phyloP scores from a whole-genome alignment of 2,329 filamentous ascomycete genomes.

The Cordyceps tenuipes region DNA sequence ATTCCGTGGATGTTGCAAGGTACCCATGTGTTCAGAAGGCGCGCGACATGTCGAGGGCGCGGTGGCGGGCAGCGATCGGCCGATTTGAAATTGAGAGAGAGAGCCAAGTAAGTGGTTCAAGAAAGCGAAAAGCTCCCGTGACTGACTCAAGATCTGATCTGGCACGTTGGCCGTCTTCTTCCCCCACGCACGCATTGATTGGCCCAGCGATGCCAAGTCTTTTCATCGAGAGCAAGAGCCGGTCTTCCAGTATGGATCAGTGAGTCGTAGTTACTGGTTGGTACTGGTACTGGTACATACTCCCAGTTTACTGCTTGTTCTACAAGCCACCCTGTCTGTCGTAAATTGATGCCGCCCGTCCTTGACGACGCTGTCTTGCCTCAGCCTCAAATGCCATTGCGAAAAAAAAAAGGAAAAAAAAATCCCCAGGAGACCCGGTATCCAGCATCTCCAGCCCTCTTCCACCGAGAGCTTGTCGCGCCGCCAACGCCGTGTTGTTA shows the following conservation, averaged over 20 bases:
- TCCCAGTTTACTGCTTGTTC: too few species aligned
- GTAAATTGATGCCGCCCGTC: too few species aligned
- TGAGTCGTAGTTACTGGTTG: too few species aligned
- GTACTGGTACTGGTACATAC: too few species aligned
- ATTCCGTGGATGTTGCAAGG: too few species aligned
- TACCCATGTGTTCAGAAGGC: background rate
- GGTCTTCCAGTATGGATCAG: too few species aligned
- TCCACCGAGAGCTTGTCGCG: background rate
- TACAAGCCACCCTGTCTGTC: too few species aligned
- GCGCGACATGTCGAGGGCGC: background rate
- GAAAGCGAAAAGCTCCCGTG: background rate
- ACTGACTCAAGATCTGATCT: background rate
- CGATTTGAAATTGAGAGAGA: background rate
- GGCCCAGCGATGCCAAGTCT: background rate
- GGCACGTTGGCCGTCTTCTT: background rate
- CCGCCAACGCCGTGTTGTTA: background rate
- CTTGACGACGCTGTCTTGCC: too few species aligned
- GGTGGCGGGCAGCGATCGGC: background rate
- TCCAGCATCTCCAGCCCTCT: background rate
- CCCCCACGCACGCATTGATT: background rate
- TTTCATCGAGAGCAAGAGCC: background rate
- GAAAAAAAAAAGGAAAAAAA: background rate
- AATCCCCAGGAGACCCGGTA: constrained; percentile 4
- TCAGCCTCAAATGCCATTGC: constrained; percentile 2
- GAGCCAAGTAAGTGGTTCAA: background rate